phyloP scores from a whole-genome alignment of 2,329 filamentous ascomycete species.

The Chaetomium sp. region DNA sequence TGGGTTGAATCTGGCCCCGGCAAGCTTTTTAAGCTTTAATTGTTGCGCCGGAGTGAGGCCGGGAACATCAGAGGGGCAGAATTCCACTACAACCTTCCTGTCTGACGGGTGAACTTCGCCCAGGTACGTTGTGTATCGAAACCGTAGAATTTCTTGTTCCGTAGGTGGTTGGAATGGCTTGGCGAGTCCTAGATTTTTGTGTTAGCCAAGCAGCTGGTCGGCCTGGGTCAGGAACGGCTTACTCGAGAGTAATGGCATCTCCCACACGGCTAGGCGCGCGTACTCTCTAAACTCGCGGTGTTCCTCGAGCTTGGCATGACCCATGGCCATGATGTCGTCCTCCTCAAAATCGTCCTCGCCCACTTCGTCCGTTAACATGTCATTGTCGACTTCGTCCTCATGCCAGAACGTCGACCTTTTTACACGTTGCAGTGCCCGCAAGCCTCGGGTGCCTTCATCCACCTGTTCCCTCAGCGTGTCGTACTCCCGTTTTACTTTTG shows the following conservation, averaged over 20 bases:
- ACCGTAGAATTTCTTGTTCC: slow-evolving; percentile 67
- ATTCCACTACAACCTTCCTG: slow-evolving; percentile 91
- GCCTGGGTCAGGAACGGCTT: slow-evolving; percentile 32
- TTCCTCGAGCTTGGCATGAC: slow-evolving; percentile 80
- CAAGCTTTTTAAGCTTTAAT: slow-evolving; percentile 80
- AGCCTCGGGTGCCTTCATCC: slow-evolving; percentile 21
- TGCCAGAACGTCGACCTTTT: slow-evolving; percentile 42
- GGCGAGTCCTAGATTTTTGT: slow-evolving; percentile 57
- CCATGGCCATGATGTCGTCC: slow-evolving; percentile 77
- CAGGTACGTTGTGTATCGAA: slow-evolving; percentile 96
- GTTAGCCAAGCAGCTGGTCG: slow-evolving; percentile 13
- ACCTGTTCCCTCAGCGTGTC: slow-evolving; percentile 20
- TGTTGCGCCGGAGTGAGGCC: slow-evolving; percentile 59
- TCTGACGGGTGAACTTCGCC: slow-evolving; percentile 87
- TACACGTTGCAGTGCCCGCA: slow-evolving; percentile 12
- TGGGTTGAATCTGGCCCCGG: slow-evolving; percentile 81
- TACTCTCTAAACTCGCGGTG: slow-evolving; percentile 86
- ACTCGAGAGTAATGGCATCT: slow-evolving; percentile 88
- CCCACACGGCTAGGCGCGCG: slow-evolving; percentile 82
- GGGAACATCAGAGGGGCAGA: slow-evolving; percentile 66
- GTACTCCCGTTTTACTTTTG: slow-evolving; percentile 7
- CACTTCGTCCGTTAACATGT: slow-evolving; percentile 44
- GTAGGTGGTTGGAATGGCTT: slow-evolving; percentile 72
- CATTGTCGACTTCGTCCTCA: slow-evolving; percentile 42
- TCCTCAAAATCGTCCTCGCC: slow-evolving; percentile 62